Conservation (phyloP, 176 grass and related monocot genomes). For the Triticum aestivum region IWGSC_CS_RefSeq_v2.1 NC_057801.1:475987616-475988115, state of each 20-base stretch:
- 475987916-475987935: conserved; percentile 36
- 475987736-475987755: conserved; percentile 68
- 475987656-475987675: conserved; percentile 63
- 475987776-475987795: conserved; percentile 37
- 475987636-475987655: conserved; percentile 46
- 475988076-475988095: conserved; percentile 35
- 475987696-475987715: conserved; percentile 66
- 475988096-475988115: conserved; percentile 35
- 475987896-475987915: conserved; percentile 49
- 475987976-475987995: conserved; percentile 47
- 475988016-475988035: conserved; percentile 55
- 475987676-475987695: conserved; percentile 54
- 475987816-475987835: conserved; percentile 72
- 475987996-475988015: conserved; percentile 61
- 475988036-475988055: conserved; percentile 41
- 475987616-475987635: conserved; percentile 30
- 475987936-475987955: conserved; percentile 65
- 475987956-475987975: conserved; percentile 46
- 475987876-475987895: conserved; percentile 66
- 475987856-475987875: conserved; percentile 81
- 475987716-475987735: conserved; percentile 58
- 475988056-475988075: conserved; percentile 49
- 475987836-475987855: conserved; percentile 62
- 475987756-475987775: conserved; percentile 38
- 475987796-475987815: conserved; percentile 87